phyloP scores from a whole-genome alignment of 2,329 filamentous ascomycete species.

The Penicillium capsulatum region DNA sequence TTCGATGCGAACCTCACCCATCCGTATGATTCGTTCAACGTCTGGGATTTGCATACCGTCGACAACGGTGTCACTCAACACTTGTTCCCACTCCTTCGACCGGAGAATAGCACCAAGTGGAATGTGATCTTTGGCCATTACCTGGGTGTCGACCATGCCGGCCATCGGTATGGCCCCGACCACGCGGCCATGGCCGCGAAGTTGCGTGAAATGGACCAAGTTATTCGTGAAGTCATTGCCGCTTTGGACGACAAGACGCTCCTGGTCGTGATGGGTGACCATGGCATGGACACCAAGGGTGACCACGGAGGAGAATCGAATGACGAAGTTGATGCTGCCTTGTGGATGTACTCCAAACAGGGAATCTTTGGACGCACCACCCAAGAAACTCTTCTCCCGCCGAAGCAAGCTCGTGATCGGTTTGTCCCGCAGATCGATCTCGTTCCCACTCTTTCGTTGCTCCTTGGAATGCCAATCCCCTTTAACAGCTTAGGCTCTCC shows the following conservation, averaged over 20 bases:
- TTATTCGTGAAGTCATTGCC: slow-evolving; percentile 67
- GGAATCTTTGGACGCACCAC: slow-evolving; percentile 75
- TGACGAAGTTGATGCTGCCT: slow-evolving; percentile 85
- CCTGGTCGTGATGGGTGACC: slow-evolving; percentile 95
- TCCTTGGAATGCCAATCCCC: slow-evolving; percentile 87
- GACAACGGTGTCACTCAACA: slow-evolving; percentile 93
- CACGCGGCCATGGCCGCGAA: slow-evolving; percentile 90
- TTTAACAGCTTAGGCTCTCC: slow-evolving; percentile 93
- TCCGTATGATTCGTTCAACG: slow-evolving; percentile 95
- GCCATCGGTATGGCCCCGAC: slow-evolving; percentile 90
- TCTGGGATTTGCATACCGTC: slow-evolving; percentile 95
- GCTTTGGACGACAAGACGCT: slow-evolving; percentile 79
- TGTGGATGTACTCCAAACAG: slow-evolving; percentile 98
- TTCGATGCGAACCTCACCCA: slow-evolving; percentile 82
- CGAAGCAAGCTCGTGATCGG: slow-evolving; percentile 65
- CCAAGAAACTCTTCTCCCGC: slow-evolving; percentile 54
- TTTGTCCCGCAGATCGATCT: slow-evolving; percentile 86
- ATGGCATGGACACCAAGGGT: slow-evolving; percentile 96
- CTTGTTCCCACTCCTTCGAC: slow-evolving; percentile 69
- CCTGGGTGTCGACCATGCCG: slow-evolving; percentile 92
- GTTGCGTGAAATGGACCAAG: slow-evolving; percentile 80
- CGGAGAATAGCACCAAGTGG: slow-evolving; percentile 67
- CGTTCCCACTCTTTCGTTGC: slow-evolving; percentile 81
- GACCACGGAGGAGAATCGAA: slow-evolving; percentile 98
- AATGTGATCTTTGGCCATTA: slow-evolving; percentile 94